phyloP scores from a whole-genome alignment of 2,329 filamentous ascomycete genomes.

The Pezicula neosporulosa region DNA sequence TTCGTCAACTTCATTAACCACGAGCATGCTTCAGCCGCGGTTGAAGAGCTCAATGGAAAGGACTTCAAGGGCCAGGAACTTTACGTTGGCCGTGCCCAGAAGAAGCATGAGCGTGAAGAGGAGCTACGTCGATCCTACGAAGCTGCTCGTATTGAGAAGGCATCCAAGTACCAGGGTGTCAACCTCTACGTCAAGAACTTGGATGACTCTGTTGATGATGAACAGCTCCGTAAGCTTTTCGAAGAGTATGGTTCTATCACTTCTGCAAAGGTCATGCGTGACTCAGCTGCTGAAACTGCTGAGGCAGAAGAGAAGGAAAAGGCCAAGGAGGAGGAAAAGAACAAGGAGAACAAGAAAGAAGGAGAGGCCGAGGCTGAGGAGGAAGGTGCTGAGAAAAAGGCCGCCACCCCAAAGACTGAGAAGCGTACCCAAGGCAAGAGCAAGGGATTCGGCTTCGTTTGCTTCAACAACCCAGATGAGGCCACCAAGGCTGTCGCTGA shows the following conservation, averaged over 20 bases:
- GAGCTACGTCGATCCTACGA: constrained; percentile 99
- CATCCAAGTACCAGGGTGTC: constrained; percentile 98
- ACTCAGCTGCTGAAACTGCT: constrained; percentile 56
- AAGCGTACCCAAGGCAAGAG: constrained; percentile 79
- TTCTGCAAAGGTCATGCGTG: constrained; percentile 98
- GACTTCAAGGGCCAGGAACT: constrained; percentile 94
- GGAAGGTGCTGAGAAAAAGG: constrained; percentile 48
- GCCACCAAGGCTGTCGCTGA: constrained; percentile 98
- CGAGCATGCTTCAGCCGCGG: constrained; percentile 79
- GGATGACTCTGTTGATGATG: constrained; percentile 93
- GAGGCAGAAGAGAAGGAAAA: constrained; percentile 40
- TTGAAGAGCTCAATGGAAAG: constrained; percentile 86
- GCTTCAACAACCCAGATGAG: constrained; percentile 99
- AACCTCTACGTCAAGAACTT: constrained; percentile 99
- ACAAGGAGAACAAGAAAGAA: constrained; percentile 47
- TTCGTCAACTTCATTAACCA: constrained; percentile 96
- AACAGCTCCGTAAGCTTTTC: constrained; percentile 95
- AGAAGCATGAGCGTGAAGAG: constrained; percentile 99
- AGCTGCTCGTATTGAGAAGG: constrained; percentile 95
- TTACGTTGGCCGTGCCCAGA: constrained; percentile 97
- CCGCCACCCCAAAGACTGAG: constrained; percentile 53
- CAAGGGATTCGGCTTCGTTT: constrained; percentile 99
- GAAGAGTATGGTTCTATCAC: constrained; percentile 90
- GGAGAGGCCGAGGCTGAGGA: constrained; percentile 41
- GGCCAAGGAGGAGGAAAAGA: constrained; percentile 46